phyloP scores from a whole-genome alignment of 2,329 filamentous ascomycete species.

The Septoria petroselini region DNA sequence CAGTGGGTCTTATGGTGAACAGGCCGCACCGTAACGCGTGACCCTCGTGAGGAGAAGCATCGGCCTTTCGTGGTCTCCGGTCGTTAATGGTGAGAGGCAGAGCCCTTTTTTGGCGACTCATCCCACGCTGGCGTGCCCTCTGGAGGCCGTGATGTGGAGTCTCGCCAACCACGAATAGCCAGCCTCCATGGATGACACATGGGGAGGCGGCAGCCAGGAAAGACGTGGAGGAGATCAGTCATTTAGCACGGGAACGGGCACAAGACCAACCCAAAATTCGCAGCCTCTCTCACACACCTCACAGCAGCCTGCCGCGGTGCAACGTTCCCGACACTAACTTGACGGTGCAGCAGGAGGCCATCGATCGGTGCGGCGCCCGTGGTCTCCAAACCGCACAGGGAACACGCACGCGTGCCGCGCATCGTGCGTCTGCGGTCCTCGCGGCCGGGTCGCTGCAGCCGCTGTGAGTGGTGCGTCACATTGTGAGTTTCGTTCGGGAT shows the following conservation, averaged over 20 bases:
- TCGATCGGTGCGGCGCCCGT: no score
- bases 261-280: slow-evolving; percentile 13
- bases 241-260: slow-evolving; percentile 6
- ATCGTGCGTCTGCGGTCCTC: slow-evolving; percentile 1
- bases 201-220: slow-evolving; percentile 5
- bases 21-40: slow-evolving; percentile 19
- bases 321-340: slow-evolving; percentile 1
- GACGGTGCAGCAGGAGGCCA: neutral
- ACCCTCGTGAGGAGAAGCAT: slow-evolving; percentile 18
- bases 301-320: slow-evolving; percentile 11
- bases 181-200: slow-evolving; percentile 14
- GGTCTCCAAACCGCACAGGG: no score
- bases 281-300: no score
- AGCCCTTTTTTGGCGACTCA: slow-evolving; percentile 3
- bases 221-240: slow-evolving; percentile 14
- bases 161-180: slow-evolving; percentile 9
- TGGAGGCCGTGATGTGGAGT: slow-evolving; percentile 7
- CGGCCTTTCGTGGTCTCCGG: no score
- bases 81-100: slow-evolving; percentile 10
- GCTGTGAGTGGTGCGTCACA: slow-evolving; percentile 14
- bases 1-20: slow-evolving; percentile 19
- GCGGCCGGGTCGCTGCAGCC: slow-evolving; percentile 8
- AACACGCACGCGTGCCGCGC: slow-evolving; percentile 7
- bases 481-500: slow-evolving; percentile 3
- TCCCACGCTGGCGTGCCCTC: slow-evolving; percentile 18